Evolutionary conservation across 306 rosid genomes (phyloP), one percentile per base, ranked within the genome.

Genomic region (Comarum palustre): DNA sequence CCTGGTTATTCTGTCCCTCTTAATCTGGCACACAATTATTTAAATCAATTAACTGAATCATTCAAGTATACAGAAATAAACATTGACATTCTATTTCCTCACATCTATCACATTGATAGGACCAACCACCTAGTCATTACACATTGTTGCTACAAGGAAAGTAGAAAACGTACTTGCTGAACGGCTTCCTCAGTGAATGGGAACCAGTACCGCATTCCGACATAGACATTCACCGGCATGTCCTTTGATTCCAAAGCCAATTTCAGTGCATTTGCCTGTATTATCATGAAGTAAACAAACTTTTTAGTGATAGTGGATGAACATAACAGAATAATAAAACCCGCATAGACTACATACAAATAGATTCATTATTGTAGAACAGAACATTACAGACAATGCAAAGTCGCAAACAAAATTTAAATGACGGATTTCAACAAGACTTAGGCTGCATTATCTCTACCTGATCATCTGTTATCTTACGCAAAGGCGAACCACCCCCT

Each of bases 171-270:
- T 52, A 95, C 99, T 86, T 90, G 96, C 62, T 87, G 86, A 79
- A 95, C 74, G 68, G 99, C 97, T 87, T 95, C 97, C 85, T 95
- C 99, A 3, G 99, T 95, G 85, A 95, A 95, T 22, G 99, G 99
- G 82, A 84, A 92, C 99, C 97, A 95, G 79, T 95, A 95, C 52
- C 99, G 86, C 97, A 95, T 95, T 67, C 96, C 99, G 25, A 95
- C 92, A 52, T 95, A 95, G 67, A 95, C 81, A 87, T 87, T 84
- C 71, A 87, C 89, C 60, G 93, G 77, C 78, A 88, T 58, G 75
- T 87, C 87, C 86, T 87, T 95, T 36, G 87, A 86, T 82, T 95
- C 84, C 90, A 95, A 83, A 76, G 97, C 96, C 81, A 36, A 73
- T 87, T 87, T 87, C 72, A 95, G 83, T 51, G 95, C 99, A 77